Evolutionary conservation across 2,329 filamentous ascomycete species (phyloP), one percentile per base, ranked within the genome.

Genomic region (Thielaviopsis euricoi): DNA sequence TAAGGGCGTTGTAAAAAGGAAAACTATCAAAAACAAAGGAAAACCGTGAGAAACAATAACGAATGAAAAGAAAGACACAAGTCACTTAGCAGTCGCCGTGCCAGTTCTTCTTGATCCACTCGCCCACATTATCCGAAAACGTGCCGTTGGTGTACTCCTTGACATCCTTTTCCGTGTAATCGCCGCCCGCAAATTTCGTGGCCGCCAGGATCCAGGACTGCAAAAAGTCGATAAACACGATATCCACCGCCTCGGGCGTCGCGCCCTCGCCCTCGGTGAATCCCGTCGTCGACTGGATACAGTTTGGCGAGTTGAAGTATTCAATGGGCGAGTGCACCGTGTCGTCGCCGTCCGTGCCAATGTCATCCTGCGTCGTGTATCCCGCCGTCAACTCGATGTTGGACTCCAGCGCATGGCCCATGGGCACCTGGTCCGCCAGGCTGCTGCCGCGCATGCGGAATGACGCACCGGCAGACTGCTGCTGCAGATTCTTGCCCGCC

Each of bases 151-250:
- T 70, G 63, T 83, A 85, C 25, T 66, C 62, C 63, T 71, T 64
- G 1, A 82, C 74, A 63, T 82, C 74, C 4, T 69, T 67, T 9
- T 69, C 66, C 22, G 62, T 69, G 58, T 77, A 82, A 25, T 75
- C 73, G 1, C 74, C 75, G 0, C 80, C 80, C 25, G 71, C 72
- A 61, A 80, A 76, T 63, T 83, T 81, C 61, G 95, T 73, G 2
- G 89, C 89, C 12, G 85, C 71, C 19, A 95, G 70, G 46, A 97
- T 73, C 79, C 86, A 94, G 10, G 83, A 83, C 70, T 93, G 79
- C 40, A 97, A 83, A 68, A 96, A 98, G 67, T 95, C 89, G 59
- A 95, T 80, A 67, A 94, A 98, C 15, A 96, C 82, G 7, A 98
- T 68, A 68, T 97, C 91, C 0, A 98, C 89, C 0, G 71, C 83